Conservation (phyloP, 495 filamentous ascomycete species). For the Jackrogersella minutella region DNA sequence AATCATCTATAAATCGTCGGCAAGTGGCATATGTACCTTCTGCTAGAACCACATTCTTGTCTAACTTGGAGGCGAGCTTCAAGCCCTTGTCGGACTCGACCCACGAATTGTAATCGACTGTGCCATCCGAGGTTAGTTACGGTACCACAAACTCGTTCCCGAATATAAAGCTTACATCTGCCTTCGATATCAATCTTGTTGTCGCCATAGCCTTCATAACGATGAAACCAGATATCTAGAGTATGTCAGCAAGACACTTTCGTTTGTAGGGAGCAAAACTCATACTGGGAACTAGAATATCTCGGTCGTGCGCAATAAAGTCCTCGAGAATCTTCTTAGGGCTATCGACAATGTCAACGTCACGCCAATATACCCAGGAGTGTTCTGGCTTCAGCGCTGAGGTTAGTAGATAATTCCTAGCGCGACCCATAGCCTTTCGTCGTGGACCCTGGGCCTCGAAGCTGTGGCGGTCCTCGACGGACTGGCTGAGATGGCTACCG, state of each 20-base stretch:
- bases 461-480: conserved; percentile 81
- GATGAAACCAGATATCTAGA: conserved; percentile 96
- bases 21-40: conserved; percentile 66
- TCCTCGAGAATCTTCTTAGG: conserved; percentile 89
- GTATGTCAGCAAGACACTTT: conserved; percentile 41
- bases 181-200: conserved; percentile 89
- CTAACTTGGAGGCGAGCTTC: conserved; percentile 72
- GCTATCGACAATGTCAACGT: conserved; percentile 94
- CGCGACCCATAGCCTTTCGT: conserved; percentile 86
- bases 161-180: conserved; percentile 70
- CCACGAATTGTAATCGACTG: conserved; percentile 99
- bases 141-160: background rate
- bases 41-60: conserved; percentile 81
- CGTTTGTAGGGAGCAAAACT: conserved; percentile 1
- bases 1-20: background rate
- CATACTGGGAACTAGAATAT: conserved; percentile 96
- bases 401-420: conserved; percentile 89
- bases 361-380: conserved; percentile 98
- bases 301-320: conserved; percentile 90
- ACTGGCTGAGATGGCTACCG: conserved; percentile 71
- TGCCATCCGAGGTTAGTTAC: background rate
- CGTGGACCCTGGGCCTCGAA: conserved; percentile 90
- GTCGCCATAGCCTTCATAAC: conserved; percentile 80
- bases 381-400: conserved; percentile 89
- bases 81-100: conserved; percentile 87